Evolutionary conservation across 345 rosid genomes (phyloP), one percentile per base, ranked within the genome.

Genomic region (Eucalyptus cloeziana): DNA sequence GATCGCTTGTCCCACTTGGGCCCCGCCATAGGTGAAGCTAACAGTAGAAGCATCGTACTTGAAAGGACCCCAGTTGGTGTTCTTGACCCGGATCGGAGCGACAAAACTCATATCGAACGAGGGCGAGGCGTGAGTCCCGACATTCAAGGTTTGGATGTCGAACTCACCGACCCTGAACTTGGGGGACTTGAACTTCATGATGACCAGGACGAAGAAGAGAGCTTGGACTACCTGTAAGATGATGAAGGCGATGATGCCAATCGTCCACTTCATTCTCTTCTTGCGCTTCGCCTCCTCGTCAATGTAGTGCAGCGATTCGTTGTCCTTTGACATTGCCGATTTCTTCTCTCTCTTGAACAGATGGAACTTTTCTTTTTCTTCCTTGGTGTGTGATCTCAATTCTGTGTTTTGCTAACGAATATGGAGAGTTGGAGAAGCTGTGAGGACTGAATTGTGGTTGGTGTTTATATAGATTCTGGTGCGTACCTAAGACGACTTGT

Each of bases 221-320:
- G 89, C 86, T 7, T 90, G 87, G 67, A 47, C 87, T 30, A 83
- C 89, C 88, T 91, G 90, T 43, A 91, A 90, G 25, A 91, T 79
- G 30, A 89, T 87, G 30, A 91, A 91, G 51, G 89, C 90, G 27
- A 47, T 88, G 33, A 89, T 71, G 86, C 87, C 87, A 2, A 79
- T 79, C 60, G 89, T 81, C 88, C 91, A 87, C 85, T 88, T 91
- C 58, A 69, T 86, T 85, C 90, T 87, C 87, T 90, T 91, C 91
- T 79, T 90, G 14, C 86, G 86, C 79, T 44, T 56, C 22, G 69
- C 85, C 79, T 89, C 90, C 79, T 86, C 76, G 37, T 81, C 56
- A 45, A 40, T 21, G 30, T 10, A 76, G 47, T 21, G 8, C 83
- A 86, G 40, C 22, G 69, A 86, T 30, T 67, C 90, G 10, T 67